Evolutionary conservation across 177 flowering plant species (phyloP).

Genomic region (Vitis hybrid): DNA sequence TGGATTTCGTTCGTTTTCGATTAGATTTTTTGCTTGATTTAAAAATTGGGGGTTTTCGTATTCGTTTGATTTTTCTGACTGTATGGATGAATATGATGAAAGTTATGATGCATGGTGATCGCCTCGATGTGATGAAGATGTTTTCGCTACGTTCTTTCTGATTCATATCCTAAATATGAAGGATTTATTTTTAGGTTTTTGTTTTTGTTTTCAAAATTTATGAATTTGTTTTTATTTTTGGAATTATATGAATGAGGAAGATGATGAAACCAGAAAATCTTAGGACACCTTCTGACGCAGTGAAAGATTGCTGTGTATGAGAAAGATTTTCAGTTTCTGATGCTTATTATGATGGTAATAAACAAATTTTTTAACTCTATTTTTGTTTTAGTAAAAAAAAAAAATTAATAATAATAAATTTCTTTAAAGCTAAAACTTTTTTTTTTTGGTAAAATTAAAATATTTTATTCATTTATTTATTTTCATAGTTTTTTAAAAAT

Average conservation of each 20-base stretch:
- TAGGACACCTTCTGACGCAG: constrained; percentile 43
- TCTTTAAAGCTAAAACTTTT: too few species aligned
- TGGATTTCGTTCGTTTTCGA: too few species aligned
- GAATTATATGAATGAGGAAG: background rate
- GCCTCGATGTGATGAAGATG: constrained; percentile 12
- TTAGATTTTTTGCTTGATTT: too few species aligned
- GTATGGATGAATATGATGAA: constrained; percentile 18
- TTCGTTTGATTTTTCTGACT: background rate
- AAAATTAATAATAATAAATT: too few species aligned
- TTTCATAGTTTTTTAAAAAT: too few species aligned
- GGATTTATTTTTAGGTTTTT: background rate
- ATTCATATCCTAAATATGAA: constrained; percentile 3
- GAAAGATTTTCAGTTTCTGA: constrained; percentile 19
- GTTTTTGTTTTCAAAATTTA: background rate
- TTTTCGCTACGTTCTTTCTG: constrained; percentile 43
- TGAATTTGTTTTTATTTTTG: background rate
- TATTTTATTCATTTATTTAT: too few species aligned
- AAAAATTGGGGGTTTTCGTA: background rate
- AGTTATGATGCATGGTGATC: constrained; percentile 12
- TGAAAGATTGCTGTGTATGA: constrained; percentile 22
- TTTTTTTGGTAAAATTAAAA: too few species aligned
- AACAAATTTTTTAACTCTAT: background rate
- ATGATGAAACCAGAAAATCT: constrained; percentile 30
- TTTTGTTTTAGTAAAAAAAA: too few species aligned
- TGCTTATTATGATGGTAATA: background rate